Evolutionary conservation across 805 yeast species (phyloP), one percentile per base, ranked within the genome.

Genomic region (Helenozyma baotianmanensis): DNA sequence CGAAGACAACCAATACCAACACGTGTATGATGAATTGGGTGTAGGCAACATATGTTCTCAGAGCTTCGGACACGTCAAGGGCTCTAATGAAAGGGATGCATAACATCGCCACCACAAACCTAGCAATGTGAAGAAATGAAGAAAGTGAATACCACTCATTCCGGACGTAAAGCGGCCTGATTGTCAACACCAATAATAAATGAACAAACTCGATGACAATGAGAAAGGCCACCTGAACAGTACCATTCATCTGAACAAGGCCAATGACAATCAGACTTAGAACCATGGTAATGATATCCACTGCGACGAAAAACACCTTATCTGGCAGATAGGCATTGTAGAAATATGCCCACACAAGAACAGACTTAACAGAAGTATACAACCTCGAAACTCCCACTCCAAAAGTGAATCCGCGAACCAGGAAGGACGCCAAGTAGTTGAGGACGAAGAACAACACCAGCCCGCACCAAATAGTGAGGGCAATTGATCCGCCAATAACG

Each of bases 351-450:
- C 78, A 76, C 3, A 64, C 33, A 31, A 72, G 56, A 24, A 74
- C 64, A 5, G 65, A 53, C 32, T 59, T 64, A 34, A 72, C 55
- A 2, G 78, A 72, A 3, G 76, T 65, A 43, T 74, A 76, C 4
- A 75, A 43, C 38, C 54, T 52, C 3, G 56, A 33, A 12, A 58
- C 43, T 9, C 50, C 55, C 13, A 40, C 41, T 35, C 43, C 55
- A 10, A 33, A 36, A 3, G 21, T 29, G 2, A 53, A 10, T 13
- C 48, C 39, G 39, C 45, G 43, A 7, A 42, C 31, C 22, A 37
- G 37, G 14, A 61, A 15, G 11, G 45, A 36, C 9, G 35, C 17
- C 12, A 49, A 24, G 13, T 41, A 49, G 19, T 29, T 19, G 27
- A 32, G 41, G 15, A 40, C 29, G 23, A 49, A 49, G 19, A 17